Conservation (phyloP, 192 early-diverging fungal genomes). For the Umbelopsis vinacea region DNA sequence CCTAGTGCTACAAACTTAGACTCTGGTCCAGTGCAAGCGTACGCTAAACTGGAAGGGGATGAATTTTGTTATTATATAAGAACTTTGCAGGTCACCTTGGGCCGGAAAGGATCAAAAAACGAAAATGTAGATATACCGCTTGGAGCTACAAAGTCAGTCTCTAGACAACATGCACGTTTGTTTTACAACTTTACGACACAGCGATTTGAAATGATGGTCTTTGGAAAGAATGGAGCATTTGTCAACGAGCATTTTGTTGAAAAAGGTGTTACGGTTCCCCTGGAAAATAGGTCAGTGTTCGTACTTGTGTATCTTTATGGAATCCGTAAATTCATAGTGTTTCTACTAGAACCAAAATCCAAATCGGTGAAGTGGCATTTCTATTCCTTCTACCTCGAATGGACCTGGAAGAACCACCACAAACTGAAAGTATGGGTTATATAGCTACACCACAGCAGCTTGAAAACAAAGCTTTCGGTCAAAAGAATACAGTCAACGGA, state of each 20-base stretch:
- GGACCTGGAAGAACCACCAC: constrained; percentile 43
- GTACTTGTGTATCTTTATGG: too few species aligned
- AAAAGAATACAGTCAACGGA: constrained; percentile 13
- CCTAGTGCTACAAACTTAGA: constrained; percentile 31
- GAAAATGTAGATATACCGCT: constrained; percentile 87
- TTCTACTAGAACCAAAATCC: constrained; percentile 68
- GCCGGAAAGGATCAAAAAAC: constrained; percentile 64
- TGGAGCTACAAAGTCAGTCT: constrained; percentile 84
- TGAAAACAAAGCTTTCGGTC: constrained; percentile 28
- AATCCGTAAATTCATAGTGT: neutral
- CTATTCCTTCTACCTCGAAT: constrained; percentile 76
- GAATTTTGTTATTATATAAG: constrained; percentile 86
- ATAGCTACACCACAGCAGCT: constrained; percentile 39
- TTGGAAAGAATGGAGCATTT: constrained; percentile 89
- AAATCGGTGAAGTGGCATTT: constrained; percentile 83
- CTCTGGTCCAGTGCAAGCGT: constrained; percentile 75
- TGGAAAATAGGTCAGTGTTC: constrained; percentile 63
- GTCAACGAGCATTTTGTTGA: constrained; percentile 84
- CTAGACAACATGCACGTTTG: constrained; percentile 83
- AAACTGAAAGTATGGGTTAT: constrained; percentile 28
- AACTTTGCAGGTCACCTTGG: constrained; percentile 77
- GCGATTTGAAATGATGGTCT: constrained; percentile 83
- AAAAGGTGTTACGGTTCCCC: constrained; percentile 62
- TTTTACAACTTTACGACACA: constrained; percentile 83
- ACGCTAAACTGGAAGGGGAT: constrained; percentile 87